phyloP scores from a whole-genome alignment of 2,329 filamentous ascomycete species.

The Raffaelea deltoideospora region DNA sequence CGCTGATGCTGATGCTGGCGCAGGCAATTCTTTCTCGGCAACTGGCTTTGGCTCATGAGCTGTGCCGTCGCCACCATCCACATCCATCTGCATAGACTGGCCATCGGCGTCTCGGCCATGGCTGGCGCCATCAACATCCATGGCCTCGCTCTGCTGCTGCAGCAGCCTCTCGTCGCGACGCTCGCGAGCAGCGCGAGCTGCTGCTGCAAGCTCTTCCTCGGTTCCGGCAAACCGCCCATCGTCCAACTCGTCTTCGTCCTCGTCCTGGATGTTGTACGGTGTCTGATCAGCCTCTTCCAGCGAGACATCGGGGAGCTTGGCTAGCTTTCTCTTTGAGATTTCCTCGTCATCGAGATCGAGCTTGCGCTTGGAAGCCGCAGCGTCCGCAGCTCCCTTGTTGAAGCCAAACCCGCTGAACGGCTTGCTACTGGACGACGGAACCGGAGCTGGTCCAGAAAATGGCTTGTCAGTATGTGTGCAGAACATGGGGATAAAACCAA shows the following conservation, averaged over 20 bases:
- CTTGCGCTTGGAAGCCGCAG: constrained; percentile 50
- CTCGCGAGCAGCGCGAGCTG: constrained; percentile 71
- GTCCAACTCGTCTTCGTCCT: constrained; percentile 55
- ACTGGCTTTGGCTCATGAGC: neutral
- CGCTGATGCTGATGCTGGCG: too few species aligned
- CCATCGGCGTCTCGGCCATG: neutral
- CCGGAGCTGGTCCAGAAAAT: too few species aligned
- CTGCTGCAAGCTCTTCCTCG: constrained; percentile 78
- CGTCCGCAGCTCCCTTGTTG: constrained; percentile 45
- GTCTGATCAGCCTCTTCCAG: constrained; percentile 47
- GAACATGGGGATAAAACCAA: too few species aligned
- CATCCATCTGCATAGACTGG: neutral
- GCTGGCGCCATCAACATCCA: constrained; percentile 14
- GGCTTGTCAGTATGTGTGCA: too few species aligned
- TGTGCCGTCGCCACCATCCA: too few species aligned
- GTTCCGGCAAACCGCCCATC: constrained; percentile 64
- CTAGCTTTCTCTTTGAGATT: constrained; percentile 71
- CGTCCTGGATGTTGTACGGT: constrained; percentile 43
- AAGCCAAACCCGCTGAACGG: constrained; percentile 73
- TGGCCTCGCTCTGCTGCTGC: constrained; percentile 30
- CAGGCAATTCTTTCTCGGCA: neutral
- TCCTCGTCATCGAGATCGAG: constrained; percentile 83
- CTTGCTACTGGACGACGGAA: constrained; percentile 31
- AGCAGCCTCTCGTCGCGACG: constrained; percentile 56
- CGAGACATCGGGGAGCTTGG: constrained; percentile 69